Evolutionary conservation across 257 asterid genomes (phyloP), one percentile per base, ranked within the genome.

Genomic region (Solanum okadae): DNA sequence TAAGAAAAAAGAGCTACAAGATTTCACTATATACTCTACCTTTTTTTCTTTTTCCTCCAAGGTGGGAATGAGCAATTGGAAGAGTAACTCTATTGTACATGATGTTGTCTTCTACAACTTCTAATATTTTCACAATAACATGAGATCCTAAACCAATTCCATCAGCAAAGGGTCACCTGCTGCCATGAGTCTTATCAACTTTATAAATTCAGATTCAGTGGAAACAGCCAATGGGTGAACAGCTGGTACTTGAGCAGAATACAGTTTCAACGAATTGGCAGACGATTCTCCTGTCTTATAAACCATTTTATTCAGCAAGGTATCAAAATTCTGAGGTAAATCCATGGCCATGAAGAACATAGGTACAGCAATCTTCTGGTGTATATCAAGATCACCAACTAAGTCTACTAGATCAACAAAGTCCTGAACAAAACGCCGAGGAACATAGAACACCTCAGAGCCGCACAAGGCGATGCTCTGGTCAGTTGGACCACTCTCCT

Each of bases 271-370:
- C 0, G 56, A 85, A 44, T 79, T 85, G 15, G 82, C 33, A 20
- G 90, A 61, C 3, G 35, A 8, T 23, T 7, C 72, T 82, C 86
- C 84, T 83, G 42, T 88, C 73, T 82, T 67, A 33, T 88, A 88
- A 88, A 83, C 81, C 88, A 86, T 81, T 72, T 70, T 82, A 83
- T 90, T 89, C 59, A 90, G 83, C 71, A 90, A 40, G 40, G 92
- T 87, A 76, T 92, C 94, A 25, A 92, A 92, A 65, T 92, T 92
- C 52, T 87, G 92, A 25, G 94, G 92, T 29, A 88, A 35, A 84
- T 92, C 94, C 92, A 92, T 90, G 52, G 94, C 91, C 92, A 92
- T 89, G 87, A 92, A 92, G 70, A 92, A 92, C 94, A 90, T 90
- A 0, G 94, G 94, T 61, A 92, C 88, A 5, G 89, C 94, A 68